phyloP scores from a whole-genome alignment of 2,329 filamentous ascomycete genomes.

The Xylaria hypoxylon region DNA sequence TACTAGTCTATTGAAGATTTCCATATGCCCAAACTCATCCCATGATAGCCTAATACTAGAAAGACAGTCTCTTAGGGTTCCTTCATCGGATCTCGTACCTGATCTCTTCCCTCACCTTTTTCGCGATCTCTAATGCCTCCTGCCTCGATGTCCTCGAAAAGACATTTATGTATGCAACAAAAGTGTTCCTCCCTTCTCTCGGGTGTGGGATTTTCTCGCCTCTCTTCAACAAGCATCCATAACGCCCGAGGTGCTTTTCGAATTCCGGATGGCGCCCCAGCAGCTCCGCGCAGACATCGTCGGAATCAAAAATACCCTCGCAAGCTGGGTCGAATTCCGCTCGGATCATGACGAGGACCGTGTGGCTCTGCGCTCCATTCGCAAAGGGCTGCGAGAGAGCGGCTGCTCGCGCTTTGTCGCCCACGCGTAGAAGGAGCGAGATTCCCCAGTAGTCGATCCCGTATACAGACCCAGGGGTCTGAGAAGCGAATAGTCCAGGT shows the following conservation, averaged over 20 bases:
- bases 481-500: conserved; percentile 45
- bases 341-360: conserved; percentile 47
- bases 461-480: conserved; percentile 45
- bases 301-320: conserved; percentile 49
- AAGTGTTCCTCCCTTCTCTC: conserved; percentile 45
- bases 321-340: conserved; percentile 44
- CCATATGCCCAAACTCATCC: background rate
- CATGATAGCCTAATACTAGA: background rate
- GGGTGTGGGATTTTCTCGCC: conserved; percentile 48
- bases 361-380: conserved; percentile 43
- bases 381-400: conserved; percentile 43
- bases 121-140: conserved; percentile 43
- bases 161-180: conserved; percentile 49
- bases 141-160: conserved; percentile 45
- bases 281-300: conserved; percentile 49
- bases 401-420: conserved; percentile 42
- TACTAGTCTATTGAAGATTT: conserved; percentile 13
- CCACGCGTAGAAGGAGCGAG: conserved; percentile 41
- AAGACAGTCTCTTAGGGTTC: background rate
- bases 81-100: conserved; percentile 43
- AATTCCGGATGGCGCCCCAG: conserved; percentile 45
- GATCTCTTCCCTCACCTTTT: conserved; percentile 42
- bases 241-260: conserved; percentile 41
- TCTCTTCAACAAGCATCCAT: conserved; percentile 46
- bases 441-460: conserved; percentile 48